Percentiles rank a stretch among this genome's conserved stretches.
These are phyloP conservation scores for Trichophyton schoenleinii DNA, from an alignment of 2,329 filamentous ascomycete species.

Conservation along the genomic window DNA sequence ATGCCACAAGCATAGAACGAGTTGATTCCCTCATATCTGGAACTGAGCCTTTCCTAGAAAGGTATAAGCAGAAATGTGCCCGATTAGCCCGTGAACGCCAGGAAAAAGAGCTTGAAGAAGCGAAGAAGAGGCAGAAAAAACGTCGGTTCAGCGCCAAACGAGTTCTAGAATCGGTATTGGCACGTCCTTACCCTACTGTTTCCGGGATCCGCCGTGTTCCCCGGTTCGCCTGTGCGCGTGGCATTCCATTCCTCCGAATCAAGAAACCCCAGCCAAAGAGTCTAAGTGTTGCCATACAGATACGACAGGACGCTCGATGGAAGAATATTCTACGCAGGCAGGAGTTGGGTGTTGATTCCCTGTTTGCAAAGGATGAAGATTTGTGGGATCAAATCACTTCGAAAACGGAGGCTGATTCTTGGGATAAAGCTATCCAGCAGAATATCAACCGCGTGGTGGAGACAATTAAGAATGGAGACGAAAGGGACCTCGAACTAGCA, in stretches of 20 bases:
- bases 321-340: conserved; percentile 24
- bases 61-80: conserved; percentile 11
- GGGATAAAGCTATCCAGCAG: background rate
- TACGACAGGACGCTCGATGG: conserved; percentile 25
- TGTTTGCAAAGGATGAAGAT: conserved; percentile 31
- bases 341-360: conserved; percentile 19
- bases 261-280: conserved; percentile 34
- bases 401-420: conserved; percentile 18
- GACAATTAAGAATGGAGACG: conserved; percentile 18
- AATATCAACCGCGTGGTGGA: background rate
- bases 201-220: conserved; percentile 30
- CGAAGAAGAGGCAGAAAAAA: background rate
- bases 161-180: conserved; percentile 20
- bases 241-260: conserved; percentile 32
- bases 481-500: conserved; percentile 20
- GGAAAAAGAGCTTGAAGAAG: background rate
- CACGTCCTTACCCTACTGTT: conserved; percentile 24
- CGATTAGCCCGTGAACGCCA: background rate
- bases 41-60: conserved; percentile 10
- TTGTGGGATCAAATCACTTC: conserved; percentile 26
- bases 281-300: conserved; percentile 27
- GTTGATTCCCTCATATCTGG: conserved; percentile 21
- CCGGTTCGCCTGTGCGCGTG: conserved; percentile 30
- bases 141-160: background rate
- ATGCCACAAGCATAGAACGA: conserved; percentile 16